These are phyloP conservation scores for Bolboschoenus planiculmis DNA, from an alignment of 176 grass and related monocot species.

Conservation along the genomic window DNA sequence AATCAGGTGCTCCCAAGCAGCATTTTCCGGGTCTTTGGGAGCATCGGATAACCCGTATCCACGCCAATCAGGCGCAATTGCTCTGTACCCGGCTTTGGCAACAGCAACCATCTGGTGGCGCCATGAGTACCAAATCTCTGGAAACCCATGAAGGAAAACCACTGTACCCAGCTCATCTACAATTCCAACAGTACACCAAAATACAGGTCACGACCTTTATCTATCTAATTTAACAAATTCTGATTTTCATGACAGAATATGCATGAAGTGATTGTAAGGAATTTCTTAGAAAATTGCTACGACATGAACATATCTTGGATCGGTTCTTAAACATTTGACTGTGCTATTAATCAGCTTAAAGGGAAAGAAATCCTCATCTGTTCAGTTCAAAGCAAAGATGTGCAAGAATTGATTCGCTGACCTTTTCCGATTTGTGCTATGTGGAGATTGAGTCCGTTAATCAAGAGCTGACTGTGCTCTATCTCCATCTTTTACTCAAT, in stretches of 20 bases:
- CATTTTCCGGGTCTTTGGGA: conserved; percentile 22
- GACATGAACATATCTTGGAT: neutral
- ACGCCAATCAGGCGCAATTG: conserved; percentile 29
- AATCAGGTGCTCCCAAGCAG: conserved; percentile 25
- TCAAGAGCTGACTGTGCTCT: conserved; percentile 16
- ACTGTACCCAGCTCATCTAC: conserved; percentile 32
- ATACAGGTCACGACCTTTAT: neutral
- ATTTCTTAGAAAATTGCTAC: neutral
- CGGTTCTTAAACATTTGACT: too few species aligned
- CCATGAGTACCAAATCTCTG: conserved; percentile 49
- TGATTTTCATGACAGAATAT: neutral
- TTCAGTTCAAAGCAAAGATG: neutral
- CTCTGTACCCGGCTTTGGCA: conserved; percentile 30
- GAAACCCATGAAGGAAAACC: conserved; percentile 41
- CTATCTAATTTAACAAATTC: neutral
- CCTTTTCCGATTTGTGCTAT: conserved; percentile 35
- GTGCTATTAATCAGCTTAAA: neutral
- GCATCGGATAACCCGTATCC: conserved; percentile 35
- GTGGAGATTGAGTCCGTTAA: conserved; percentile 32
- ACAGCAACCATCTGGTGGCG: conserved; percentile 36
- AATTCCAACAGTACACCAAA: neutral
- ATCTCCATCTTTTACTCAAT: conserved; percentile 16
- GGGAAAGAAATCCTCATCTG: neutral
- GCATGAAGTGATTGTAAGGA: neutral
- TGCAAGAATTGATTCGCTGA: neutral